Evolutionary conservation across 2,329 filamentous ascomycete genomes (phyloP).

Genomic region (Domatiomyces globalis): DNA sequence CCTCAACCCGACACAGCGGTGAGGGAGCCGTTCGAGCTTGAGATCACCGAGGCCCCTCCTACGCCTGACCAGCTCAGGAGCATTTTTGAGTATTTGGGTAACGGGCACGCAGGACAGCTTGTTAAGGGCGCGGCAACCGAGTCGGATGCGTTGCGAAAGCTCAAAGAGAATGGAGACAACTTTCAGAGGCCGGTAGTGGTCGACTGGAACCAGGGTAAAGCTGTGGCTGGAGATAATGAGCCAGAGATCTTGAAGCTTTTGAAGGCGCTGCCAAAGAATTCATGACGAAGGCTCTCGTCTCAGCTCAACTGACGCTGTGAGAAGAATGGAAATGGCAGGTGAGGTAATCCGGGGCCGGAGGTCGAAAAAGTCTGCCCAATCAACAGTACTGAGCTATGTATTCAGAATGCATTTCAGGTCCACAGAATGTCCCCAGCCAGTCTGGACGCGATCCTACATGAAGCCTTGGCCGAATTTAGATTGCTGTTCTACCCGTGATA

Average conservation of each 20-base stretch:
- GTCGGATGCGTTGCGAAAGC: conserved; percentile 64
- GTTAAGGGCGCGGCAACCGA: conserved; percentile 60
- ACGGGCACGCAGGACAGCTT: conserved; percentile 46
- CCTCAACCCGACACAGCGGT: conserved; percentile 42
- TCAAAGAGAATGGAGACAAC: conserved; percentile 52
- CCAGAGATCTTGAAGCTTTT: conserved; percentile 80
- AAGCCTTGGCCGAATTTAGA: too few relatives aligned
- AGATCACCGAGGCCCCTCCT: conserved; percentile 65
- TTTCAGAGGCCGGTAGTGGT: conserved; percentile 76
- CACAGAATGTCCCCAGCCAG: too few relatives aligned
- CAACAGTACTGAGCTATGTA: too few relatives aligned
- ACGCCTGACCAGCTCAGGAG: conserved; percentile 70
- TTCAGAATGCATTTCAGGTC: too few relatives aligned
- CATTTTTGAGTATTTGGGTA: conserved; percentile 69
- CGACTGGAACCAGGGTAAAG: conserved; percentile 87
- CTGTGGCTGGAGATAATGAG: conserved; percentile 60
- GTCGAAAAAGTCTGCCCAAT: too few relatives aligned
- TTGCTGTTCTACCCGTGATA: too few relatives aligned
- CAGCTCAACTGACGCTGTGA: too few relatives aligned
- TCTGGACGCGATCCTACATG: too few relatives aligned
- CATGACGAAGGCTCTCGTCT: not conserved
- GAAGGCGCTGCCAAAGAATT: conserved; percentile 25
- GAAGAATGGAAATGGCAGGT: too few relatives aligned
- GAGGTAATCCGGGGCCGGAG: too few relatives aligned
- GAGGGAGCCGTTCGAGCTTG: conserved; percentile 67